These are phyloP conservation scores for Cyanophora paradoxa DNA, from an alignment of 78 protist genomes.

Conservation along the genomic window DNA sequence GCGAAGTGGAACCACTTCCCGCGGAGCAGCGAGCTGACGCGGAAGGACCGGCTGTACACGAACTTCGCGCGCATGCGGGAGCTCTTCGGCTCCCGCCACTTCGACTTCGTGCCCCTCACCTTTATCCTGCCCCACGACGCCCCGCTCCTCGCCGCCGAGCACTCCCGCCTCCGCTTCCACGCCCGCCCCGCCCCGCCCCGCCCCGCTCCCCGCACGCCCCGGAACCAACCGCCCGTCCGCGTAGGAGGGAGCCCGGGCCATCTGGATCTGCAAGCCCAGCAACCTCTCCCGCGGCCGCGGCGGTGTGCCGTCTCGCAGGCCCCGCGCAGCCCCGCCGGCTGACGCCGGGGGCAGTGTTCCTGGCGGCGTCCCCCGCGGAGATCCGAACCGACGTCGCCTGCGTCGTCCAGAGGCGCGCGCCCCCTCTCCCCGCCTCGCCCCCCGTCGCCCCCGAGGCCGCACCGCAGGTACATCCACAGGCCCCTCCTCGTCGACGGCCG, in stretches of 20 bases:
- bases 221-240: neutral
- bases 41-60: conserved; percentile 17
- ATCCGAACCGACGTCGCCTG: too few relatives aligned
- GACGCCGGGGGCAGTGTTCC: too few relatives aligned
- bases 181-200: neutral
- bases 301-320: too few relatives aligned
- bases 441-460: too few relatives aligned
- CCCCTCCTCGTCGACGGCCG: too few relatives aligned
- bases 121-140: neutral
- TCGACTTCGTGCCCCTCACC: neutral
- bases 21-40: conserved; percentile 24
- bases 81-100: neutral
- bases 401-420: too few relatives aligned
- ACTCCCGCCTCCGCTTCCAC: neutral
- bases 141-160: conserved; percentile 15
- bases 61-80: neutral
- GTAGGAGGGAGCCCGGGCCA: too few relatives aligned
- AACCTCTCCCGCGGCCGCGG: conserved; percentile 22
- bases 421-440: too few relatives aligned
- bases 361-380: too few relatives aligned
- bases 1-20: conserved; percentile 46
- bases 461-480: too few relatives aligned
- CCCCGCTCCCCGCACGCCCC: neutral
- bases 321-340: too few relatives aligned
- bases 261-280: conserved; percentile 17